These are phyloP conservation scores for Mariannaea sp. DNA, from an alignment of 2,329 filamentous ascomycete genomes.

Conservation along the genomic window DNA sequence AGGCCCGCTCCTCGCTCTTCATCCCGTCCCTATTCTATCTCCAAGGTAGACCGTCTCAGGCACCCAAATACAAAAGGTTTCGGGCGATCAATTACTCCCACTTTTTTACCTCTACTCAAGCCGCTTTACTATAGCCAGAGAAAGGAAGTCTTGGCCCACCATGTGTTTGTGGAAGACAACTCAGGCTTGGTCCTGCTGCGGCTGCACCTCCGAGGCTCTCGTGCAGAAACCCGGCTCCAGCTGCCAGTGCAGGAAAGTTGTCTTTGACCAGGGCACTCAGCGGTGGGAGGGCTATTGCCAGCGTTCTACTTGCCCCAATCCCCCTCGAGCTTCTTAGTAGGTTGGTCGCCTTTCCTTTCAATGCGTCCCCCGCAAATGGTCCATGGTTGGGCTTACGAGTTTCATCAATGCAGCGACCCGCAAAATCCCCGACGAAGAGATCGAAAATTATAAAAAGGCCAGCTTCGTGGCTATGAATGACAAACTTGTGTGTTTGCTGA, in stretches of 20 bases:
- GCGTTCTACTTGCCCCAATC: constrained; percentile 41
- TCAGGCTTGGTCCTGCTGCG: constrained; percentile 41
- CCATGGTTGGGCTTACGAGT: constrained; percentile 18
- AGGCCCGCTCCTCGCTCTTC: constrained; percentile 21
- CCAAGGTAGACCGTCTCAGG: background rate
- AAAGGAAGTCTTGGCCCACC: constrained; percentile 18
- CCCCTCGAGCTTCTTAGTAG: constrained; percentile 33
- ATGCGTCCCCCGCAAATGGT: background rate
- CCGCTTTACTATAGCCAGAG: background rate
- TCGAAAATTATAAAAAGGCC: constrained; percentile 33
- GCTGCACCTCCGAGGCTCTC: constrained; percentile 35
- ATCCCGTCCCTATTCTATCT: constrained; percentile 25
- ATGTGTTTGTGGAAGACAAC: constrained; percentile 45
- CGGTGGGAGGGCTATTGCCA: constrained; percentile 42
- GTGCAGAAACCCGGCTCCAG: constrained; percentile 38
- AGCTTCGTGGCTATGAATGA: constrained; percentile 24
- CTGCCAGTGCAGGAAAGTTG: constrained; percentile 34
- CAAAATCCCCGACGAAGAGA: constrained; percentile 29
- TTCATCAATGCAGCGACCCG: constrained; percentile 23
- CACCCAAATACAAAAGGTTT: constrained; percentile 9
- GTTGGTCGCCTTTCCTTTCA: constrained; percentile 21
- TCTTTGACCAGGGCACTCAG: constrained; percentile 38
- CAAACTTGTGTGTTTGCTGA: constrained; percentile 8
- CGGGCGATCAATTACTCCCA: constrained; percentile 3
- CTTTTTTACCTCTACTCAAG: background rate